These are phyloP conservation scores for Penicillium crustosum DNA, from an alignment of 2,329 filamentous ascomycete species.

Conservation along the genomic window DNA sequence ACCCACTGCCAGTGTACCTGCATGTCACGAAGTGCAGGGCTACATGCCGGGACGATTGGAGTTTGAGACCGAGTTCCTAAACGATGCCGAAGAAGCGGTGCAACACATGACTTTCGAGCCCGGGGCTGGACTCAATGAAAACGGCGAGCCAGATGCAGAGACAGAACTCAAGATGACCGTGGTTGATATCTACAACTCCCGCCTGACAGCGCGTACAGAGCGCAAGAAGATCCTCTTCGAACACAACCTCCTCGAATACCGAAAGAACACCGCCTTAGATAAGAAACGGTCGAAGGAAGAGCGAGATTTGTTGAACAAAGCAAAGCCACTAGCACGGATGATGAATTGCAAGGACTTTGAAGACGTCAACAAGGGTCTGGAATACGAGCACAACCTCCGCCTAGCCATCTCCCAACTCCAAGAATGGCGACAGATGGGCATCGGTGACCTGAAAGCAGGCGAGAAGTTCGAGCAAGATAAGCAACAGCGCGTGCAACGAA, in stretches of 20 bases:
- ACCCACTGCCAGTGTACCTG: constrained; percentile 89
- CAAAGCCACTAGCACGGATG: constrained; percentile 93
- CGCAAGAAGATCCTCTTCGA: constrained; percentile 97
- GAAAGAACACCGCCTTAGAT: constrained; percentile 83
- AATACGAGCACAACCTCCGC: constrained; percentile 87
- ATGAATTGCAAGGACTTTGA: constrained; percentile 95
- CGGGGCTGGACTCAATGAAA: constrained; percentile 87
- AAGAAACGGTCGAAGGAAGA: constrained; percentile 98
- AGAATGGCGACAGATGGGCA: constrained; percentile 84
- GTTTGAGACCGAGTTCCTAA: constrained; percentile 96
- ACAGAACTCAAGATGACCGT: constrained; percentile 97
- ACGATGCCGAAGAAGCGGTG: constrained; percentile 96
- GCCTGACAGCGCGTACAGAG: constrained; percentile 85
- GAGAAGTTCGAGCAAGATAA: constrained; percentile 95
- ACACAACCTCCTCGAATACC: constrained; percentile 88
- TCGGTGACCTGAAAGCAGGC: constrained; percentile 79
- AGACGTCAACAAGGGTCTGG: constrained; percentile 75
- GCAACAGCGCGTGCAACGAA: constrained; percentile 65
- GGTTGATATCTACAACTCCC: constrained; percentile 96
- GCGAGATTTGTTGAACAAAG: constrained; percentile 83
- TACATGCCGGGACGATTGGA: constrained; percentile 98
- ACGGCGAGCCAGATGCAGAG: constrained; percentile 86
- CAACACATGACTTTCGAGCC: constrained; percentile 98
- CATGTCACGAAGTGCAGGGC: constrained; percentile 96
- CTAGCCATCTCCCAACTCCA: constrained; percentile 88